phyloP scores from a whole-genome alignment of 2,329 filamentous ascomycete species.

The Fonsecaea pugnacius region DNA sequence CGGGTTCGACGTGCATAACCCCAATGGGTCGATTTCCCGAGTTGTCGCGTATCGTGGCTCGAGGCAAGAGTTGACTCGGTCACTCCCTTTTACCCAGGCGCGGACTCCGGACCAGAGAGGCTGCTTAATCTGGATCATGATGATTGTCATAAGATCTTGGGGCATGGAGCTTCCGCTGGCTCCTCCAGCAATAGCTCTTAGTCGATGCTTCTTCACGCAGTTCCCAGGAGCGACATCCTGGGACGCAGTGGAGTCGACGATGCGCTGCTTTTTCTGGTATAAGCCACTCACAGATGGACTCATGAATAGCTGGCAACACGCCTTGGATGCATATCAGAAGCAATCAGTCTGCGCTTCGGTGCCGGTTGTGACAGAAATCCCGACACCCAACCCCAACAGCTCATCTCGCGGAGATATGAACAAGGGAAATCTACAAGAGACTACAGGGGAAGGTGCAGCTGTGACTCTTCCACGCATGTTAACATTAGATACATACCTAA shows the following conservation, averaged over 20 bases:
- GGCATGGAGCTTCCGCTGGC: background rate
- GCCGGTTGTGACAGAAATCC: background rate
- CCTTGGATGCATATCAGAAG: slow-evolving; percentile 7
- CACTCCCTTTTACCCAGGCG: slow-evolving; percentile 17
- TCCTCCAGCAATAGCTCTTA: slow-evolving; percentile 8
- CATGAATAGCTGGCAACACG: slow-evolving; percentile 17
- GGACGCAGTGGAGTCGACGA: slow-evolving; percentile 13
- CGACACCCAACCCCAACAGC: background rate
- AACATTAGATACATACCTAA: slow-evolving; percentile 27
- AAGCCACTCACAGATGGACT: slow-evolving; percentile 21
- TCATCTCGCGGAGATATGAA: background rate
- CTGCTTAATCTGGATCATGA: slow-evolving; percentile 29
- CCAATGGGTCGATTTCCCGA: slow-evolving; percentile 10
- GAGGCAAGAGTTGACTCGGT: slow-evolving; percentile 27
- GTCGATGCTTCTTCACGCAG: slow-evolving; percentile 16
- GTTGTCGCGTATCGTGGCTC: slow-evolving; percentile 23
- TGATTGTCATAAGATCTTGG: slow-evolving; percentile 27
- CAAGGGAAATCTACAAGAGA: background rate
- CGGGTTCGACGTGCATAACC: slow-evolving; percentile 25
- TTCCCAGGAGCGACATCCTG: slow-evolving; percentile 24
- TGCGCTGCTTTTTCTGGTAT: slow-evolving; percentile 30
- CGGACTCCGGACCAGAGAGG: slow-evolving; percentile 14
- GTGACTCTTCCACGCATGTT: slow-evolving; percentile 24
- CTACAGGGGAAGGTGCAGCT: background rate
- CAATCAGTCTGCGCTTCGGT: background rate